Evolutionary conservation across 192 early-diverging fungal genomes (phyloP), one percentile per base, ranked within the genome.

Genomic region (Funneliformis mosseae): DNA sequence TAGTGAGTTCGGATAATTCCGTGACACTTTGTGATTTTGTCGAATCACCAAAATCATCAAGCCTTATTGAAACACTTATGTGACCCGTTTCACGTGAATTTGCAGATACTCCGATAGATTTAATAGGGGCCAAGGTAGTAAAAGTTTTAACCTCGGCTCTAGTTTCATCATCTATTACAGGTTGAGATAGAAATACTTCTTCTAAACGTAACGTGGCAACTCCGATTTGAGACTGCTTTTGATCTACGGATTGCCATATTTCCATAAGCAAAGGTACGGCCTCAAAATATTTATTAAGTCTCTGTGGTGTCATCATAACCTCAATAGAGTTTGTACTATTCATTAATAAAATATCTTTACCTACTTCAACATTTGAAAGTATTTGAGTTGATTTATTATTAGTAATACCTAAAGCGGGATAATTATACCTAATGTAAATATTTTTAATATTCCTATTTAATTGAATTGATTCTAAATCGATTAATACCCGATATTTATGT

Each of bases 371-470:
- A 38, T 50, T 71, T 23, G 18, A 28, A 46, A 71, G 33, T 9
- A 16, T 9, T 42, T 79, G 78, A 25, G 78, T 79, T 18, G 50
- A 61, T 42, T 71, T 79, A 61, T 68, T 38, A 55, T 79, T 48
- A 14, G 78, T 71, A 41, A 79, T 79, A 6, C 78, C 78, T 48
- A 79, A 79, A 4, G 78, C 67, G 23, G 78, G 78, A 71, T 79
- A 79, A 41, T 68, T 79, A 62, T 79, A 79, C 14, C 28, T 79
- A 12, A 79, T 70, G 43, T 60, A 79, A 42, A 79, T 79, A 38
- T 79, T 71, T 71, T 46, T 60, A 5, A 79, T 60, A 6, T n/a
- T 21, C 18, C 71, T 71, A 33, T 60, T 61, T 42, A 79, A 23
- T 27, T 79, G 70, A 10, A 79, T 79, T 14, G 78, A 71, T 23